Percentiles rank a stretch among this genome's conserved stretches.
Evolutionary conservation across 805 yeast species (phyloP).

Genomic region (Lachancea sp.): DNA sequence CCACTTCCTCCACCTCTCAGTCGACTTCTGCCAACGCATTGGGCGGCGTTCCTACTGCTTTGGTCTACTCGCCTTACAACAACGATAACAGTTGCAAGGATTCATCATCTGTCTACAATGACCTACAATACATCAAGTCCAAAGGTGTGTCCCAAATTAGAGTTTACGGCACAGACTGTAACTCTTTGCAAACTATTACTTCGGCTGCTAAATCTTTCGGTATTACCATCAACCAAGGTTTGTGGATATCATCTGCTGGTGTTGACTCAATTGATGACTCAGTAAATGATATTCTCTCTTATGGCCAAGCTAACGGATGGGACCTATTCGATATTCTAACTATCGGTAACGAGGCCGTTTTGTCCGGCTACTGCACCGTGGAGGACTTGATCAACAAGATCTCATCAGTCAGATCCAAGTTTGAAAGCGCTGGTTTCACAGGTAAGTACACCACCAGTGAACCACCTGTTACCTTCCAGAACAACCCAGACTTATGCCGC

Average conservation of each 20-base stretch:
- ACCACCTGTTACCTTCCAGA: constrained; percentile 70
- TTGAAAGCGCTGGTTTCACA: constrained; percentile 63
- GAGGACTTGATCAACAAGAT: constrained; percentile 61
- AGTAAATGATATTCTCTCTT: constrained; percentile 47
- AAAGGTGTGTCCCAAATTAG: constrained; percentile 64
- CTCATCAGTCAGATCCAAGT: constrained; percentile 49
- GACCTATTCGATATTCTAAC: constrained; percentile 69
- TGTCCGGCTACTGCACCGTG: constrained; percentile 53
- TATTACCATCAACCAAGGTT: constrained; percentile 73
- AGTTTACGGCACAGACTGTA: constrained; percentile 84
- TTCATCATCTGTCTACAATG: constrained; percentile 45
- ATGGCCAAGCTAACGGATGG: constrained; percentile 56
- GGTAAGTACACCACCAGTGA: constrained; percentile 82
- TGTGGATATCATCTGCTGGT: constrained; percentile 68
- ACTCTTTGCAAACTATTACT: constrained; percentile 54
- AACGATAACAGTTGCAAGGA: constrained; percentile 63
- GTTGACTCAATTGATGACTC: constrained; percentile 60
- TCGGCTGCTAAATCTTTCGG: constrained; percentile 58
- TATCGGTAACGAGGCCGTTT: constrained; percentile 84
- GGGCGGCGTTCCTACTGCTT: constrained; percentile 44
- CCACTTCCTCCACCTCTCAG: constrained; percentile 11
- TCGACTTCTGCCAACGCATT: constrained; percentile 21
- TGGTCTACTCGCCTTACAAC: constrained; percentile 76
- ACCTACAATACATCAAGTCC: constrained; percentile 49
- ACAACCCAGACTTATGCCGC: constrained; percentile 63